Evolutionary conservation across 768 basidiomycete species (phyloP), one percentile per base, ranked within the genome.

Genomic region (Panus rudis): DNA sequence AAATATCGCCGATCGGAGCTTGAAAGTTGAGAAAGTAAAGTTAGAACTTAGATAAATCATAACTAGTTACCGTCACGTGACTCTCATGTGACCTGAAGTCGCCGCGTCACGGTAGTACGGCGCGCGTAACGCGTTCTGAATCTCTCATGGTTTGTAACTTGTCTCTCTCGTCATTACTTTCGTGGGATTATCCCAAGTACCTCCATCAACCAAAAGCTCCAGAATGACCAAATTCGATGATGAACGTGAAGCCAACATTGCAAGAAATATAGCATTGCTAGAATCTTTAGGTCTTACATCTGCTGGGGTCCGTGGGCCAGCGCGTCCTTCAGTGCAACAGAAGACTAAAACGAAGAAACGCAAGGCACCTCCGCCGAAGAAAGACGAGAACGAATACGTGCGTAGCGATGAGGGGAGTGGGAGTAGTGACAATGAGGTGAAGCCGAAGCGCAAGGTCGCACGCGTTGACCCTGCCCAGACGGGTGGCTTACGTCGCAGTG

Each of bases 401-500:
- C n/a, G n/a, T n/a, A n/a, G n/a, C n/a, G n/a, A n/a, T n/a, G n/a
- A n/a, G n/a, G n/a, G n/a, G n/a, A n/a, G n/a, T n/a, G n/a, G n/a
- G n/a, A n/a, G n/a, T n/a, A n/a, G n/a, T n/a, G n/a, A n/a, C n/a
- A n/a, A n/a, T n/a, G n/a, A n/a, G n/a, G n/a, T n/a, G n/a, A n/a
- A 46, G 30, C 51, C 28, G 28, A 34, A 34, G 21, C 19, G 39
- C 20, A 54, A 62, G 43, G 27, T 44, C 4, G 37, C 52, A 3
- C 53, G 49, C 23, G 39, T 42, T 7, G 47, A 45, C 28, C 26
- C 31, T 14, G 50, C 46, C 6, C 48, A 55, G 22, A 42, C 43
- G 25, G 44, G 53, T 5, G 67, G 66, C 8, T 52, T 70, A 42
- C 75, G 88, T n/a, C 68, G 89, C 40, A 90, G 87, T 56, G 64